Base-by-base conservation (phyloP, 495 filamentous ascomycete genomes). In the Lindgomyces ingoldianus region DNA sequence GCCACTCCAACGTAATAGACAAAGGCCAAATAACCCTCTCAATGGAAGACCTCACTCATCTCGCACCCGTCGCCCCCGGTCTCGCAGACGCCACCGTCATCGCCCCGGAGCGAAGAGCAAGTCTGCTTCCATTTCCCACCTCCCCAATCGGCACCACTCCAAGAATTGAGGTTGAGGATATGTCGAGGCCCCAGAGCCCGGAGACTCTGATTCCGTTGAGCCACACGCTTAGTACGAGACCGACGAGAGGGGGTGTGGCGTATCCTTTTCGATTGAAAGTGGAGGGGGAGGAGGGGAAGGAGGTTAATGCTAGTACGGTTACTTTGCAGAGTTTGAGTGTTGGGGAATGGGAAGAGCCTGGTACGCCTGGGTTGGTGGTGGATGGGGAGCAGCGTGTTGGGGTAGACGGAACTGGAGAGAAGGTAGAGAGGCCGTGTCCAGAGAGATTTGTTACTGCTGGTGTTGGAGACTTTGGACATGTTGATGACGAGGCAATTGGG, bases 251-350 rank as follows among this genome's bases (percentile, higher is more conserved):
- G 4, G 69, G 69, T 3, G 46, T 71, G 11, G 69, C 69, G 44
- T 71, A 71, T 51, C 69, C 69, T 11, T 71, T 71, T 29, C 60
- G 61, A n/a, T 47, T 71, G 47, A 58, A 42, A 33, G 67, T 70
- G 33, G 64, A 57, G 22, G 69, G 56, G 11, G 25, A 18, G 27
- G 60, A 54, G 3, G 57, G 30, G 19, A 55, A 49, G 30, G 68
- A 68, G 14, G 57, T 64, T 0, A 71, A 68, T 59, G 65, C 65
- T 24, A 68, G 65, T 30, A 70, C 50, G 42, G 9, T 63, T 42
- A 70, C 67, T 30, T 41, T 70, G 19, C 25, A 62, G 27, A 66
- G 62, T 56, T 14, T 70, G 24, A 18, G 25, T 12, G 30, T 9
- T 25, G 19, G 36, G 4, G 59, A 55, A 29, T 19, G 18, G 6